Conservation (phyloP, 306 rosid genomes). For the Sesbania bispinosa region DNA sequence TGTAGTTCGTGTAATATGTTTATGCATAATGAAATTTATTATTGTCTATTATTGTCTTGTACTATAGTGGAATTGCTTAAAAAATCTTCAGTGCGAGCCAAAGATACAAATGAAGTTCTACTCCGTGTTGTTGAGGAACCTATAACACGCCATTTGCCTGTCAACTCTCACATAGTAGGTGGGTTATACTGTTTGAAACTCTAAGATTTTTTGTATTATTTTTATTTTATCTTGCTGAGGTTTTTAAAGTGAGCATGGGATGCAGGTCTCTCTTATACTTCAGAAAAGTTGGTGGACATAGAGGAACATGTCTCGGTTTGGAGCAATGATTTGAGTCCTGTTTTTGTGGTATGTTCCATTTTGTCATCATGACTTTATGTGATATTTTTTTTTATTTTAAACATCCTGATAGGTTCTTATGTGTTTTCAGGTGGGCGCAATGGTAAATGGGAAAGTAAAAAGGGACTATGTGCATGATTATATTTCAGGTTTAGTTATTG, state of each 20-base stretch:
- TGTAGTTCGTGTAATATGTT: not conserved
- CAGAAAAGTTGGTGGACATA: slow-evolving; percentile 37
- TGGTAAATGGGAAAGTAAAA: slow-evolving; percentile 36
- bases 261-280: slow-evolving; percentile 36
- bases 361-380: not conserved
- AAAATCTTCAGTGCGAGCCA: slow-evolving; percentile 19
- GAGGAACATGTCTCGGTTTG: no score
- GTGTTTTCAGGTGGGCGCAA: slow-evolving; percentile 36
- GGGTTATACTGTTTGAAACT: not conserved
- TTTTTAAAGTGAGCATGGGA: not conserved
- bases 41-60: not conserved
- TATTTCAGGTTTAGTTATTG: slow-evolving; percentile 26
- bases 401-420: not conserved
- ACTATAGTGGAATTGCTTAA: slow-evolving; percentile 34
- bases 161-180: slow-evolving; percentile 31
- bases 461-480: slow-evolving; percentile 5
- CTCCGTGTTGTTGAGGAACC: slow-evolving; percentile 26
- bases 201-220: not conserved
- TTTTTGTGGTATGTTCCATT: slow-evolving; percentile 34
- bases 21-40: not conserved
- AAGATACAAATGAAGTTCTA: slow-evolving; percentile 36
- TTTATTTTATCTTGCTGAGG: not conserved
- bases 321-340: slow-evolving; percentile 1
- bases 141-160: slow-evolving; percentile 22
- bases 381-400: not conserved